Conservation (phyloP, 140 eudicot species). For the Oenanthe javanica region DNA sequence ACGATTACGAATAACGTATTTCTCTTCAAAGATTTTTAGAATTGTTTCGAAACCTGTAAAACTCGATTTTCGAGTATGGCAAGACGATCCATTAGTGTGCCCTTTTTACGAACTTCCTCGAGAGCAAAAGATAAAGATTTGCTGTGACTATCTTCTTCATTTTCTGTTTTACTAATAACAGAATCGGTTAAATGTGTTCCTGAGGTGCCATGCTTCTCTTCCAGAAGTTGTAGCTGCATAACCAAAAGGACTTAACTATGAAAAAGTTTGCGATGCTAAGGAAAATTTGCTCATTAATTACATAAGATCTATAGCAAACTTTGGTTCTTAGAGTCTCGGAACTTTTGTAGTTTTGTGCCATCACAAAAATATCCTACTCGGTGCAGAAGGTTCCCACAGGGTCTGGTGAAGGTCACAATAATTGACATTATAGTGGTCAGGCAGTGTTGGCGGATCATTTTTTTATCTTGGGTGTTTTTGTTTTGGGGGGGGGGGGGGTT, state of each 20-base stretch:
- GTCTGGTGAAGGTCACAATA: too few relatives aligned
- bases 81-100: constrained; percentile 65
- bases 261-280: background rate
- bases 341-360: background rate
- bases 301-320: too few relatives aligned
- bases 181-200: constrained; percentile 12
- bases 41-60: constrained; percentile 33
- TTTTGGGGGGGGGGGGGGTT: too few relatives aligned
- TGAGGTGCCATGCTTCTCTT: constrained; percentile 43
- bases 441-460: too few relatives aligned
- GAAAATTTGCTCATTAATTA: background rate
- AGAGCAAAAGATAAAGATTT: constrained; percentile 41
- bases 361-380: background rate
- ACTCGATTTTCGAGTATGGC: constrained; percentile 55
- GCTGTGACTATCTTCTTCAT: constrained; percentile 12
- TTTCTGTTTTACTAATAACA: constrained; percentile 9
- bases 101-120: constrained; percentile 67
- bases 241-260: background rate
- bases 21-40: background rate
- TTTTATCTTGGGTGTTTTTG: too few relatives aligned
- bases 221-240: constrained; percentile 52
- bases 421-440: too few relatives aligned
- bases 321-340: background rate
- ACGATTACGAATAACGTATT: too few relatives aligned
- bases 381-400: background rate